These are phyloP conservation scores for Byssoonygena ceratinophila DNA, from an alignment of 2,329 filamentous ascomycete genomes.

Conservation along the genomic window DNA sequence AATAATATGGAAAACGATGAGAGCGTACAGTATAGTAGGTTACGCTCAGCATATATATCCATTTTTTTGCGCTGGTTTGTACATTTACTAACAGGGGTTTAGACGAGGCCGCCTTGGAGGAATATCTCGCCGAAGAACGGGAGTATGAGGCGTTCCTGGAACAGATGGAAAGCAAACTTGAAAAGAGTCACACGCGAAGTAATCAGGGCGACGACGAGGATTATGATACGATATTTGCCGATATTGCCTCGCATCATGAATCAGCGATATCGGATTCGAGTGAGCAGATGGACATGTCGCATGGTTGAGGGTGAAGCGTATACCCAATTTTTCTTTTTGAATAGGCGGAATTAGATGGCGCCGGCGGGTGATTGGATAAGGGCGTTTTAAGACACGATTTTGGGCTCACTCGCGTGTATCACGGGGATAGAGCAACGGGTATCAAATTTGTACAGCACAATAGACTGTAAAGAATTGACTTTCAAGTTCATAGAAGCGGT, in stretches of 20 bases:
- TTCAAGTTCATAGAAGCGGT: neutral
- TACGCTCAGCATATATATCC: neutral
- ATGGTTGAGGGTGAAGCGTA: neutral
- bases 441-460: slow-evolving; percentile 13
- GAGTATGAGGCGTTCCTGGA: slow-evolving; percentile 17
- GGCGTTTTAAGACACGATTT: neutral
- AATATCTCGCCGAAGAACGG: slow-evolving; percentile 24
- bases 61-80: neutral
- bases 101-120: slow-evolving; percentile 26
- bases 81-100: neutral
- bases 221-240: slow-evolving; percentile 55
- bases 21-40: neutral
- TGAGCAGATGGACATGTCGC: slow-evolving; percentile 35
- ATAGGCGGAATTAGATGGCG: neutral
- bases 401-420: neutral
- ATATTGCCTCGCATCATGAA: slow-evolving; percentile 45
- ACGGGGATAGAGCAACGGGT: slow-evolving; percentile 1
- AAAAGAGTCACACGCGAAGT: neutral
- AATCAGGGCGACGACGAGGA: slow-evolving; percentile 45
- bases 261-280: slow-evolving; percentile 9
- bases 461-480: neutral
- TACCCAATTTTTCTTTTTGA: neutral
- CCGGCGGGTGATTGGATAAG: neutral
- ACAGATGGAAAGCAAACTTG: slow-evolving; percentile 20
- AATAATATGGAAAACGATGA: slow-evolving; percentile 18